Base-by-base conservation (phyloP, 495 filamentous ascomycete species). In the Penicillium crystallinum region DNA sequence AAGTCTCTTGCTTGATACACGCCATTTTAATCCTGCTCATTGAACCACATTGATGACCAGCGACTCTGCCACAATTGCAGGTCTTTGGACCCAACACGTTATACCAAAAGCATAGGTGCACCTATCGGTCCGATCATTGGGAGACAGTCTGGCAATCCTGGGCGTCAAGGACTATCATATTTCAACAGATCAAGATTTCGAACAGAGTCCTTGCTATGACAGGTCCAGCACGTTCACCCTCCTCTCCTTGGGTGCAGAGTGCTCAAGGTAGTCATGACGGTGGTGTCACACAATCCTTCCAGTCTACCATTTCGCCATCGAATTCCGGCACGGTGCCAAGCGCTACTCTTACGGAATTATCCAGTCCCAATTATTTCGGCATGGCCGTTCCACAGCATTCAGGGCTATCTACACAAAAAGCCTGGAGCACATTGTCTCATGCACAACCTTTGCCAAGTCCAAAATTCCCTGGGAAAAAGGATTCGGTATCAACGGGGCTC, bases 361-460 rank as follows among this genome's bases (percentile, higher is more conserved):
- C 85, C 17, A 89, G 86, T 62, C 86, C 89, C 17, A 89, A 86
- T 63, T 96, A 96, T 67, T 96, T 96, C 57, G 86, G 85, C 39
- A 76, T 93, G 41, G 71, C 76, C 25, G 70, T 87, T 55, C 67
- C 78, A n/a, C 74, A 79, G 46, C 77, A 82, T 42, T 86, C 86
- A 36, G 70, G 82, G 17, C 75, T 82, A 7, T 67, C 79, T 42
- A 54, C 71, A 6, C 80, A 79, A 51, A 80, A 82, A 56, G 86
- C 86, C 69, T 91, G 86, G 84, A 87, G 85, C 52, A 75, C 82
- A 11, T 78, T 82, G 9, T 83, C 87, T 5, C 83, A 81, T 35
- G 73, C 88, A 29, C 83, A 83, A 52, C 85, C 81, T 17, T 79
- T 84, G 11, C 72, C 79, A 6, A 84, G 89, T 46, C 88, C 90